Evolutionary conservation across 805 yeast species (phyloP).

Genomic region (Wickerhamomyces hampshirensis): DNA sequence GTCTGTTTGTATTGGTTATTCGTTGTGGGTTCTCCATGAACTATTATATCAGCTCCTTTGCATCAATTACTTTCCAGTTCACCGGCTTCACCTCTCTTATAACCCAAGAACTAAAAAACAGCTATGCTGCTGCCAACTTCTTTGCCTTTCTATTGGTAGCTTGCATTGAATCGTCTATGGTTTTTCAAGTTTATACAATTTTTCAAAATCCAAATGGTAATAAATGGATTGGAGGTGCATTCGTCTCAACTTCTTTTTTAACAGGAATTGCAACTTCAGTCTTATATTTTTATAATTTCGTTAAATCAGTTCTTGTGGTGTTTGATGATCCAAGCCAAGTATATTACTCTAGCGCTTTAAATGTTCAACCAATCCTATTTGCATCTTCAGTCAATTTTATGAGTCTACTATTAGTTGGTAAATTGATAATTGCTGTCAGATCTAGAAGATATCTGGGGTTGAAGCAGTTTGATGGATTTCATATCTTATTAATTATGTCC

Average conservation of each 20-base stretch:
- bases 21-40: conserved; percentile 57
- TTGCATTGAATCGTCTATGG: conserved; percentile 59
- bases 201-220: conserved; percentile 51
- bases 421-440: conserved; percentile 62
- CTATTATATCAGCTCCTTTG: conserved; percentile 49
- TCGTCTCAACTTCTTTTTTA: conserved; percentile 34
- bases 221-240: conserved; percentile 33
- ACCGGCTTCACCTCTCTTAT: conserved; percentile 39
- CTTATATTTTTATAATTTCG: conserved; percentile 51
- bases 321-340: conserved; percentile 23
- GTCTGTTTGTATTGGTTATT: conserved; percentile 50
- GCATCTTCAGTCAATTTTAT: conserved; percentile 63
- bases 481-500: conserved; percentile 74
- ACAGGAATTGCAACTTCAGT: conserved; percentile 54
- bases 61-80: conserved; percentile 41
- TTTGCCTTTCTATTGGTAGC: conserved; percentile 56
- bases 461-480: conserved; percentile 77
- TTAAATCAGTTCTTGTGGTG: conserved; percentile 35
- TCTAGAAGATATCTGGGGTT: conserved; percentile 75
- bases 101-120: conserved; percentile 34
- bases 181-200: conserved; percentile 68
- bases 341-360: conserved; percentile 36
- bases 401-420: conserved; percentile 56
- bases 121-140: conserved; percentile 54
- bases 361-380: conserved; percentile 57